Evolutionary conservation across 1,139 yeast species (phyloP).

Genomic region (Hyphopichia pseudoburtonii): DNA sequence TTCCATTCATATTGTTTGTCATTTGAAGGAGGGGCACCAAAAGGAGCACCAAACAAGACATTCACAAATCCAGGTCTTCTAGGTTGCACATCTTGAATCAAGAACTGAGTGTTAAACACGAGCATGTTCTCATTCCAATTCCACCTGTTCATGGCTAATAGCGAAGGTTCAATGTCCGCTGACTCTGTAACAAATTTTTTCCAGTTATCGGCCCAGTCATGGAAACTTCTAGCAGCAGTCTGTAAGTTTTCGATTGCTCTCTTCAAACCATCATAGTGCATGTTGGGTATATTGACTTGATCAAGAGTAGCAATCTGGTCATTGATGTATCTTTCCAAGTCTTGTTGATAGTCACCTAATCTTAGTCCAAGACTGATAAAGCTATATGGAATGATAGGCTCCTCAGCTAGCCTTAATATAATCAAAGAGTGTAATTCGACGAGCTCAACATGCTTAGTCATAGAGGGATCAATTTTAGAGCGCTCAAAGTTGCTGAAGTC

Average conservation of each 20-base stretch:
- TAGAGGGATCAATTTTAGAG: slow-evolving; percentile 51
- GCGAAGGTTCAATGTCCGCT: slow-evolving; percentile 62
- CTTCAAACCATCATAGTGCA: slow-evolving; percentile 29
- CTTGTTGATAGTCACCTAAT: slow-evolving; percentile 45
- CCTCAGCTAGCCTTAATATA: slow-evolving; percentile 60
- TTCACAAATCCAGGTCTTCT: slow-evolving; percentile 70
- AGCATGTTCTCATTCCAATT: slow-evolving; percentile 73
- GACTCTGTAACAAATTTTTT: slow-evolving; percentile 30
- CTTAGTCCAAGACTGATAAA: slow-evolving; percentile 48
- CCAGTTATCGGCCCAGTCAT: slow-evolving; percentile 59
- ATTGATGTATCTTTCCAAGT: slow-evolving; percentile 46
- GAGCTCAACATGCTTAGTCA: slow-evolving; percentile 57
- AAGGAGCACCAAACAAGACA: slow-evolving; percentile 68
- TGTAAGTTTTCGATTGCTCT: slow-evolving; percentile 24
- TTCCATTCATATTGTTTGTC: slow-evolving; percentile 51
- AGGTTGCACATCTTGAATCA: slow-evolving; percentile 48
- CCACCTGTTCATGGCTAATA: slow-evolving; percentile 71
- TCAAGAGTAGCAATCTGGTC: slow-evolving; percentile 14
- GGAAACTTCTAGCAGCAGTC: slow-evolving; percentile 25
- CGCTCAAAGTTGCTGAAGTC: slow-evolving; percentile 55
- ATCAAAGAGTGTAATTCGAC: slow-evolving; percentile 58
- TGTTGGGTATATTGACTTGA: slow-evolving; percentile 12
- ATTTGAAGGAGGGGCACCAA: slow-evolving; percentile 46
- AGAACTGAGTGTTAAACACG: slow-evolving; percentile 54
- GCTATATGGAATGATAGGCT: slow-evolving; percentile 75